Percentiles rank a stretch among this genome's conserved stretches.
Conservation (phyloP, 164 flowering plant genomes). For the Vitis amurensis region DNA sequence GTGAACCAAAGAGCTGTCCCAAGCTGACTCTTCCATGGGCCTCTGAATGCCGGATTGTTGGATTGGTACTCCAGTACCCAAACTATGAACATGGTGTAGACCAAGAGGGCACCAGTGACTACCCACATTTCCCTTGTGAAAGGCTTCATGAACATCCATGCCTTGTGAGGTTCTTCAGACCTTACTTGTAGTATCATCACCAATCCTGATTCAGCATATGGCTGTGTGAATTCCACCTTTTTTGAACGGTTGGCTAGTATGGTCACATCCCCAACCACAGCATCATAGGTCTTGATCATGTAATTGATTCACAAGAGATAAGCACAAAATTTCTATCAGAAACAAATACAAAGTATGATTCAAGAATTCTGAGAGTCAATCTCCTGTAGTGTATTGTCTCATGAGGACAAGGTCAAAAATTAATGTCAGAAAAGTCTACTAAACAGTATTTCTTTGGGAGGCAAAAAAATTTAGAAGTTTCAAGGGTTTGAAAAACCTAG, state of each 20-base stretch:
- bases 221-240: slow-evolving; percentile 52
- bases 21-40: slow-evolving; percentile 40
- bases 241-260: slow-evolving; percentile 36
- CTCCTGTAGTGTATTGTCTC: too few species aligned
- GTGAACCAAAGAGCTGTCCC: slow-evolving; percentile 55
- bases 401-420: too few species aligned
- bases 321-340: neutral
- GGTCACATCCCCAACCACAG: slow-evolving; percentile 52
- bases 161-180: slow-evolving; percentile 8
- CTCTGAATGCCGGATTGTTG: slow-evolving; percentile 42
- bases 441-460: too few species aligned
- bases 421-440: too few species aligned
- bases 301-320: slow-evolving; percentile 1
- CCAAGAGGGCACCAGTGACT: slow-evolving; percentile 23
- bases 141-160: slow-evolving; percentile 51
- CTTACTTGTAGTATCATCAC: slow-evolving; percentile 37
- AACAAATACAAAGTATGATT: neutral
- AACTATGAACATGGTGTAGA: slow-evolving; percentile 42
- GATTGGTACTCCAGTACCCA: slow-evolving; percentile 49
- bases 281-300: slow-evolving; percentile 31
- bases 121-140: slow-evolving; percentile 55
- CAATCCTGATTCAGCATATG: slow-evolving; percentile 47
- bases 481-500: too few species aligned
- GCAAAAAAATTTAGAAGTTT: too few species aligned
- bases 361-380: neutral